Conservation (phyloP, 2,329 filamentous ascomycete genomes). For the Zasmidium citrigriseum region DNA sequence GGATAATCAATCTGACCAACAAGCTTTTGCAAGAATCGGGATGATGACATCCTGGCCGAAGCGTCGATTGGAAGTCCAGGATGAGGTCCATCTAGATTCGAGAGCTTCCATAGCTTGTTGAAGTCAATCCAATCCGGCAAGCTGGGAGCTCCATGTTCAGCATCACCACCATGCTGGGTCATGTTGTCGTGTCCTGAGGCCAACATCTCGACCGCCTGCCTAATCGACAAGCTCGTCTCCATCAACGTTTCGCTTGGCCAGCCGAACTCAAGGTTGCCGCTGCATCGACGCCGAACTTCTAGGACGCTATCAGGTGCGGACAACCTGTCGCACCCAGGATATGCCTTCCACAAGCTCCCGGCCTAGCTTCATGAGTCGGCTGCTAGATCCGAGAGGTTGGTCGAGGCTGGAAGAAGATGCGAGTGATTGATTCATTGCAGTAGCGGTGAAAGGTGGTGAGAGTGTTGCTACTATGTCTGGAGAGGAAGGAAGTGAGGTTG, state of each 20-base stretch:
- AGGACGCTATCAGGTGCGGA: neutral
- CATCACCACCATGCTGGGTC: neutral
- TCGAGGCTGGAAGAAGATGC: neutral
- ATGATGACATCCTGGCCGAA: conserved; percentile 1
- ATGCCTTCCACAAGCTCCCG: neutral
- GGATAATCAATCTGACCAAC: neutral
- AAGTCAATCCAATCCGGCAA: neutral
- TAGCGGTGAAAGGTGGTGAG: neutral
- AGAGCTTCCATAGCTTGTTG: neutral
- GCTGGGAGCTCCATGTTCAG: neutral
- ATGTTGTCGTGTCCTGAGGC: neutral
- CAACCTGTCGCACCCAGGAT: neutral
- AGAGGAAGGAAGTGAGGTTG: neutral
- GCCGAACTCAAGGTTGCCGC: neutral
- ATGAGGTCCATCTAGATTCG: neutral
- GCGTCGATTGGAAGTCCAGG: neutral
- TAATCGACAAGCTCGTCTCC: neutral
- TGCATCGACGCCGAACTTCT: neutral
- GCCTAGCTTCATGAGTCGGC: neutral
- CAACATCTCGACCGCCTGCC: neutral
- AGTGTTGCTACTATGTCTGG: neutral
- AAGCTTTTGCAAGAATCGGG: neutral
- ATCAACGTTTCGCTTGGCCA: neutral
- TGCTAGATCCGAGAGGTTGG: neutral
- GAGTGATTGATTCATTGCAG: neutral